Evolutionary conservation across 768 basidiomycete genomes (phyloP), one percentile per base, ranked within the genome.

Genomic region (Russula olivacea): DNA sequence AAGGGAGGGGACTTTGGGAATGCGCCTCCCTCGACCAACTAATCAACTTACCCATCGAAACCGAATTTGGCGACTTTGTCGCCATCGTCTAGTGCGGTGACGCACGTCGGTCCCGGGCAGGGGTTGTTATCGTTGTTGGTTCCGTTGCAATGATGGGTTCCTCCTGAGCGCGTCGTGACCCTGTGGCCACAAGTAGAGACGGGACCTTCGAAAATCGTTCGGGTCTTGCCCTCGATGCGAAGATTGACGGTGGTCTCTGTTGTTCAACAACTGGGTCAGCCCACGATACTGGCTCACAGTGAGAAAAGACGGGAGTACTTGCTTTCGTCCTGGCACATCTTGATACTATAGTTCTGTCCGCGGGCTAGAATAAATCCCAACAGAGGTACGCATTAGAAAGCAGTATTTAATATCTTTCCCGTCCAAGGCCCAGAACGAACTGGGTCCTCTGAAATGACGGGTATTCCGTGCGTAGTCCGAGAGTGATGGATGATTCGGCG

Each of bases 1-100:
- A 6, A 30, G 4, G 30, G 30, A 6, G 5, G 30, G 30, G 30
- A 30, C 30, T 30, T 30, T 6, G 30, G 5, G 30, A 30, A 30
- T 30, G 30, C 30, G 30, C 30, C n/a, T n/a, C n/a, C n/a, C n/a
- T n/a, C n/a, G n/a, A n/a, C n/a, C n/a, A n/a, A n/a, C n/a, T n/a
- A n/a, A n/a, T n/a, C 30, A 28, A 23, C 23, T 40, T 40, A 40
- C 54, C 36, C n/a, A n/a, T n/a, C n/a, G n/a, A n/a, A n/a, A n/a
- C 36, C 38, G 23, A 55, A 40, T 3, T 9, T 8, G 21, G n/a
- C n/a, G n/a, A n/a, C n/a, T n/a, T n/a, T n/a, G n/a, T n/a, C n/a
- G 52, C n/a, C 79, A 68, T 78, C 76, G 51, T 76, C 79, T n/a
- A 81, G 72, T 15, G 80, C 80, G 49, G 74, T 76, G 7, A 76